Conservation (phyloP, 192 early-diverging fungal species). For the Glomus cerebriforme region DNA sequence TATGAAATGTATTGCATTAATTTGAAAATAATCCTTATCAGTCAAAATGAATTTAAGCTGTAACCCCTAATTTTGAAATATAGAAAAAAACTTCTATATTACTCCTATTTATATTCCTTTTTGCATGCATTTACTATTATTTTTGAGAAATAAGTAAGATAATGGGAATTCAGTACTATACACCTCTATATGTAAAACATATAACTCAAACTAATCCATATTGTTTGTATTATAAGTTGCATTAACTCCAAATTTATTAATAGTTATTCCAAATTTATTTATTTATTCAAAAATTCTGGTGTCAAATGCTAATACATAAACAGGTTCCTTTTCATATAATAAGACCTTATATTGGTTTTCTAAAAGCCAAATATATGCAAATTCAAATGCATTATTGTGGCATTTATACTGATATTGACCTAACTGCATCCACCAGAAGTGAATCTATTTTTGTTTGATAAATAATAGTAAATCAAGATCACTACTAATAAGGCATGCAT, state of each 20-base stretch:
- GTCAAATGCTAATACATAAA: neutral
- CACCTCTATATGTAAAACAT: neutral
- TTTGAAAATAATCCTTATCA: no score
- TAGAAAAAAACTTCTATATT: neutral
- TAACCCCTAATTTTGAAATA: neutral
- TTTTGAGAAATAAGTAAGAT: neutral
- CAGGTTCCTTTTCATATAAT: neutral
- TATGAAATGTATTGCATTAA: no score
- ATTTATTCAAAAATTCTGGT: neutral
- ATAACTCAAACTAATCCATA: neutral
- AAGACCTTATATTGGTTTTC: no score
- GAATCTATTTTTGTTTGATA: slow-evolving; percentile 4
- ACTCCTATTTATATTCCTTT: neutral
- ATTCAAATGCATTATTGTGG: slow-evolving; percentile 10
- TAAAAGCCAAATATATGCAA: neutral
- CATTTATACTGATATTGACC: slow-evolving; percentile 17
- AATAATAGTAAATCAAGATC: neutral
- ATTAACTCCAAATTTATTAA: neutral
- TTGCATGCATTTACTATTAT: neutral
- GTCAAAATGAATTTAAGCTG: no score
- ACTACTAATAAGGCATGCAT: neutral
- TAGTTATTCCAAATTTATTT: neutral
- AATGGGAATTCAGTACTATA: neutral
- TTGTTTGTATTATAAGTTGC: neutral
- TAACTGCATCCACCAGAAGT: slow-evolving; percentile 8